Evolutionary conservation across 1,139 yeast genomes (phyloP), one percentile per base, ranked within the genome.

Genomic region (Petasospora fabianii): DNA sequence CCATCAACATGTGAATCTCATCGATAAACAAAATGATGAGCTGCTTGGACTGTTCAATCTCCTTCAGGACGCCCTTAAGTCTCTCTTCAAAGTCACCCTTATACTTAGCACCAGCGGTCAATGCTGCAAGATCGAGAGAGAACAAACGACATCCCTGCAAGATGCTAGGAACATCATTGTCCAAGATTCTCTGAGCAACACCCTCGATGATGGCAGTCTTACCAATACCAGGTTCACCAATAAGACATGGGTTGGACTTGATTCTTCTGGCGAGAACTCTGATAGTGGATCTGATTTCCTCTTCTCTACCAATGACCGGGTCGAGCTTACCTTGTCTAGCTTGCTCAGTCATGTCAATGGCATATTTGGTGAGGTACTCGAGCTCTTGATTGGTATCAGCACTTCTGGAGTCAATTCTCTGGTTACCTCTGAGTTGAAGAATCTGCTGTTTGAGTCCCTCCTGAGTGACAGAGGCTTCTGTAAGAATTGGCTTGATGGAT

Each of bases 211-310:
- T 90, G 16, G 96, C 85, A 27, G 98, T 94, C 67, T 92, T 92
- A 72, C 99, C 99, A 38, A 92, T 97, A 77, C 99, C 99, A 24
- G 98, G 96, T 58, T 92, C 97, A 72, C 99, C 99, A 56, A 92
- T 87, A 50, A 92, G 69, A 51, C 95, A 92, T 12, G 98, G 96
- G 59, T 94, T 94, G 4, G 97, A 88, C 66, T 92, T 92, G 24
- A 96, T 85, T 66, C 98, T 80, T 68, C 98, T 82, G 14, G 98
- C 92, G 47, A 92, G 71, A 5, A 94, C 96, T 47, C 97, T 76
- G 47, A 92, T 90, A 30, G 96, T 88, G 52, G 97, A 74, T 65
- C 98, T 77, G 50, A 94, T 92, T 65, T 92, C 98, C 62, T 92
- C 98, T 62, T 92, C 98, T 67, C 99, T 82, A 39, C 99, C 99